Conservation (phyloP, 768 basidiomycete genomes). For the Neoboletus brunneissimus region DNA sequence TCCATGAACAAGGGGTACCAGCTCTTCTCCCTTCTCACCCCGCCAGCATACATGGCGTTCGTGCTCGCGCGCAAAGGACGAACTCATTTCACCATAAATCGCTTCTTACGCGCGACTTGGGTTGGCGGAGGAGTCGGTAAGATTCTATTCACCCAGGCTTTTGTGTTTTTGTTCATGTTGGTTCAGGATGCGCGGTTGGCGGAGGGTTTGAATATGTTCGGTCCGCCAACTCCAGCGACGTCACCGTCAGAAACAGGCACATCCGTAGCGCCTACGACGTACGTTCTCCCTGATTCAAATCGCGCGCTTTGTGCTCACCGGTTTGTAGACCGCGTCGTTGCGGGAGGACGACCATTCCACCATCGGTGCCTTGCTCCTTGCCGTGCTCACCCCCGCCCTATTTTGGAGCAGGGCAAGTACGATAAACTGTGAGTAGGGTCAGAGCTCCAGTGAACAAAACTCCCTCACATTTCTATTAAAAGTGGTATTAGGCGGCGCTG, state of each 20-base stretch:
- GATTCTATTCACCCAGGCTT: neutral
- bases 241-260: constrained; percentile 47
- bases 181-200: constrained; percentile 39
- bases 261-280: constrained; percentile 60
- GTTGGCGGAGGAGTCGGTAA: constrained; percentile 57
- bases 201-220: constrained; percentile 62
- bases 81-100: constrained; percentile 55
- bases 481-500: constrained; percentile 75
- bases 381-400: constrained; percentile 63
- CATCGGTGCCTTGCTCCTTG: constrained; percentile 65
- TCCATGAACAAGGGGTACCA: constrained; percentile 69
- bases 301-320: neutral
- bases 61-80: constrained; percentile 54
- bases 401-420: constrained; percentile 67
- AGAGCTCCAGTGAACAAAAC: neutral
- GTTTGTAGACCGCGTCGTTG: constrained; percentile 49
- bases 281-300: constrained; percentile 11
- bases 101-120: constrained; percentile 71
- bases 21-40: constrained; percentile 57
- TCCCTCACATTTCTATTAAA: neutral
- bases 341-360: constrained; percentile 73
- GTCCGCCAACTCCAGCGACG: constrained; percentile 51
- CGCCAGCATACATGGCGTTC: constrained; percentile 57
- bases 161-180: neutral
- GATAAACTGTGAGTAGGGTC: constrained; percentile 51